Percentiles rank a stretch among this genome's conserved stretches.
These are phyloP conservation scores for Gastrolobium villosum DNA, from an alignment of 306 rosid species.

Conservation along the genomic window DNA sequence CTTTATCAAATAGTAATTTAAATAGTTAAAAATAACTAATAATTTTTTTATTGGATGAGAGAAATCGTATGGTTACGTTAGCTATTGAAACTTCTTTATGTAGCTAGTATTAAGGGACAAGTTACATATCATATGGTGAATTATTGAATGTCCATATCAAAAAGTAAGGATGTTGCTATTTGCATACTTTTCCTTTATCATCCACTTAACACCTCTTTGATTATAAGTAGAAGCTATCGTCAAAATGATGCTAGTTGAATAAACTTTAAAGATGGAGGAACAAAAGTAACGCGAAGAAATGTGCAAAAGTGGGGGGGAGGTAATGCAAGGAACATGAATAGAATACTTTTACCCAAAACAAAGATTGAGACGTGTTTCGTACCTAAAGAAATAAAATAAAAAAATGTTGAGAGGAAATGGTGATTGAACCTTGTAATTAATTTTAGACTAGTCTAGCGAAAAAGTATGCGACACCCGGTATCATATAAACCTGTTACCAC, in stretches of 20 bases:
- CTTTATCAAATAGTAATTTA: too few species aligned
- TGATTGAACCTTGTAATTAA: too few species aligned
- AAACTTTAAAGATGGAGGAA: background rate
- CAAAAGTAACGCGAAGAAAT: background rate
- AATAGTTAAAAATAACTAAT: background rate
- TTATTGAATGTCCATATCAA: background rate
- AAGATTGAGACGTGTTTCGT: background rate
- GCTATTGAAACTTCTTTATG: background rate
- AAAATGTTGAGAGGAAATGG: too few species aligned
- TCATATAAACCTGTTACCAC: too few species aligned
- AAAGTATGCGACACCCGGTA: too few species aligned
- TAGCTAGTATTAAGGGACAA: constrained; percentile 2
- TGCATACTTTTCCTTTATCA: background rate
- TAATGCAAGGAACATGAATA: background rate
- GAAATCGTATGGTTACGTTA: background rate
- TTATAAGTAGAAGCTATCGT: background rate
- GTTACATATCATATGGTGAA: background rate
- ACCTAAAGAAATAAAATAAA: too few species aligned
- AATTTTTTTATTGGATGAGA: background rate
- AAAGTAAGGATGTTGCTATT: background rate
- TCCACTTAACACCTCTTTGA: background rate
- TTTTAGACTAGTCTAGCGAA: too few species aligned
- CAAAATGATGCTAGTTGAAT: background rate
- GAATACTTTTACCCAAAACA: background rate
- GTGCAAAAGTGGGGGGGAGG: background rate